Conservation (phyloP, 371 early-diverging fungal species). For the Nematocida sp. region DNA sequence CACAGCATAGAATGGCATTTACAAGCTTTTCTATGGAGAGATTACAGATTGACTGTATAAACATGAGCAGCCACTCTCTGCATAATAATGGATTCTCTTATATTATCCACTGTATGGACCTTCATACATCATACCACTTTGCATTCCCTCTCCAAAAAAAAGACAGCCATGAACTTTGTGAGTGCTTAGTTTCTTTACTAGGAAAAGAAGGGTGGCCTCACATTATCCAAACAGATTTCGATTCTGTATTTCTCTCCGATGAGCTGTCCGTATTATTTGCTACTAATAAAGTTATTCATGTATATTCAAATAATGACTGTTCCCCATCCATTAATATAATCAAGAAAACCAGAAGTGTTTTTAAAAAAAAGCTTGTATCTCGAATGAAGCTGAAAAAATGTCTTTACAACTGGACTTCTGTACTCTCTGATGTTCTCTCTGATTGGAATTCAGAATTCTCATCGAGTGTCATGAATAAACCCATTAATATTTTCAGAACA, state of each 20-base stretch:
- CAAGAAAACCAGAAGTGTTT: background rate
- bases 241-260: background rate
- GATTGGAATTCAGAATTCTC: constrained; percentile 7
- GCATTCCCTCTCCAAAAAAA: constrained; percentile 8
- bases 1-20: background rate
- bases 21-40: constrained; percentile 18
- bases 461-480: background rate
- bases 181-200: background rate
- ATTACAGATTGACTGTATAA: constrained; percentile 19
- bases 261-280: background rate
- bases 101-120: constrained; percentile 3
- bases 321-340: constrained; percentile 3
- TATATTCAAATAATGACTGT: background rate
- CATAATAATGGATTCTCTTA: constrained; percentile 15
- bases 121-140: constrained; percentile 13
- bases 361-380: constrained; percentile 10
- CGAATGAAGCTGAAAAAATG: background rate
- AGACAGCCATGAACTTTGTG: background rate
- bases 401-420: background rate
- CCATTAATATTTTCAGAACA: background rate
- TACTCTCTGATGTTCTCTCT: background rate
- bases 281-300: constrained; percentile 1
- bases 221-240: constrained; percentile 7
- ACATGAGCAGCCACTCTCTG: background rate
- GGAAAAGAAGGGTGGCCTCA: constrained; percentile 19